Base-by-base conservation (phyloP, 148 eudicot genomes). In the Selenicereus undatus region DNA sequence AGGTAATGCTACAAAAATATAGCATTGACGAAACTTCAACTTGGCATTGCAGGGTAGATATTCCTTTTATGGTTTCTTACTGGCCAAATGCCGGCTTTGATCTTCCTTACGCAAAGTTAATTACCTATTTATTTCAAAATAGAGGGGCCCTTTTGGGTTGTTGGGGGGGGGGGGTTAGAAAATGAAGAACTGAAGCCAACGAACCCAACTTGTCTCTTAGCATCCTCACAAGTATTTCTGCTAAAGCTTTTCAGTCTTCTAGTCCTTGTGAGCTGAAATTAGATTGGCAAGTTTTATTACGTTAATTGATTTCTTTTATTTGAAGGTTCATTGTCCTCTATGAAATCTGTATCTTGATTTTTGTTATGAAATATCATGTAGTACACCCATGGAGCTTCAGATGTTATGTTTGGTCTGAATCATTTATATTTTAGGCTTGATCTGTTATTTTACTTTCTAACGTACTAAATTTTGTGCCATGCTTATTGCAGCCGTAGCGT, bases 401-500 rank as follows among this genome's bases (percentile, higher is more conserved):
- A 71, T 43, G 45, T 21, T 74, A 27, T 7, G 5, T 36, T 29
- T 78, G 17, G 9, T 72, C 65, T 71, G 60, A 58, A 52, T 11
- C 60, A n/a, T 30, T 39, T 20, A 58, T 42, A 18, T 42, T 78
- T 58, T 29, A 64, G 68, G 60, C 45, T 76, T 56, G 22, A 56
- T 56, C 6, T 79, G 29, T 11, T 76, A 30, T 76, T 76, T 58
- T 45, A 26, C 30, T 68, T 32, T 71, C 14, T 36, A 72, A 11
- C 65, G 75, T 80, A 30, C 48, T 81, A 20, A 76, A 84, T 48
- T 14, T 50, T 77, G 27, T 50, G 2, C 68, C 22, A 39, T 86
- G 26, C 54, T 48, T 48, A 48, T 71, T 86, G 79, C 85, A 87
- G 89, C 80, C 89, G 85, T 39, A 87, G 83, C 81, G 81, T 87